Conservation (phyloP, 108 stramenopile genomes). For the Cyclotella kingstonii region DNA sequence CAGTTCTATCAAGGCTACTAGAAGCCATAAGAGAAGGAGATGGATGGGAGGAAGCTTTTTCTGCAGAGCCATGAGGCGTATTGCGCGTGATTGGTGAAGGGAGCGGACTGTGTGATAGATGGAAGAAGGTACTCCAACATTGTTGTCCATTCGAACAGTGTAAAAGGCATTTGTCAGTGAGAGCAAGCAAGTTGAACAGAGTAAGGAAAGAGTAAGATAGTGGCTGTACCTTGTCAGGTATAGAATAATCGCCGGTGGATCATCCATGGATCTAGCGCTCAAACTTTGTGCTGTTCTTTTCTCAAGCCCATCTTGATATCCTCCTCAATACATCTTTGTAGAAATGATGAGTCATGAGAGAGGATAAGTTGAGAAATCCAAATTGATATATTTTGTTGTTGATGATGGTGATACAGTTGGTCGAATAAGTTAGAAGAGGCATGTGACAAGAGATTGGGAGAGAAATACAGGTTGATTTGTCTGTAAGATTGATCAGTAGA, state of each 20-base stretch:
- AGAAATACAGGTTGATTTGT: no score
- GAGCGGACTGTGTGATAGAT: constrained; percentile 86
- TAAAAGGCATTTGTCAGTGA: not conserved
- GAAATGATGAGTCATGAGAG: no score
- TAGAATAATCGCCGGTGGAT: constrained; percentile 86
- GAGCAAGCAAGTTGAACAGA: not conserved
- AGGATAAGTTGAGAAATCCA: no score
- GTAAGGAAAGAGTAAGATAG: not conserved
- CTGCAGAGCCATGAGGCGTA: constrained; percentile 74
- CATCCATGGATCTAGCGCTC: constrained; percentile 73
- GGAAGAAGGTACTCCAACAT: constrained; percentile 81
- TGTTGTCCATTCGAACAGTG: not conserved
- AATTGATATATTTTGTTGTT: not conserved
- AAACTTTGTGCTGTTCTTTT: constrained; percentile 64
- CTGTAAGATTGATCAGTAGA: no score
- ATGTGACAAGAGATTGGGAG: no score
- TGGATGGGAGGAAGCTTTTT: constrained; percentile 75
- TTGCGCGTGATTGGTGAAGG: constrained; percentile 78
- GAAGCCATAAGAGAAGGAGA: constrained; percentile 73
- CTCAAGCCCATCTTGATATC: constrained; percentile 65
- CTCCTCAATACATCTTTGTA: constrained; percentile 52
- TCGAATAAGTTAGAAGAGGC: not conserved
- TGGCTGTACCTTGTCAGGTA: constrained; percentile 60
- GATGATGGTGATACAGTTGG: not conserved
- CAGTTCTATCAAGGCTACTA: constrained; percentile 70